These are phyloP conservation scores for Akanthomyces uredinophilus DNA, from an alignment of 2,329 filamentous ascomycete species.

Conservation along the genomic window DNA sequence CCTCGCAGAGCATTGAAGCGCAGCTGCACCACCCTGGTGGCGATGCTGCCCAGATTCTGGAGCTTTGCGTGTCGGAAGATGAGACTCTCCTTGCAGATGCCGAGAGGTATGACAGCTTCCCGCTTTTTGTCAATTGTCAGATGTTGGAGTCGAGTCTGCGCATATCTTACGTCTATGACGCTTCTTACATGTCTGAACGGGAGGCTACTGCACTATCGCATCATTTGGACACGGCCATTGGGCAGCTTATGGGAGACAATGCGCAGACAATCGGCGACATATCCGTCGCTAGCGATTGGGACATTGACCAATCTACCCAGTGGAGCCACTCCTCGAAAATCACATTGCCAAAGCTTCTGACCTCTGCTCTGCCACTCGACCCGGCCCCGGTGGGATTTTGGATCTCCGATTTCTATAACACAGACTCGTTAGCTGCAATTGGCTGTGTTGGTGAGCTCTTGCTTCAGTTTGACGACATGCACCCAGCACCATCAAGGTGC, in stretches of 20 bases:
- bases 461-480: constrained; percentile 15
- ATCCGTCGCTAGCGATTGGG: background rate
- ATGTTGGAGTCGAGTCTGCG: background rate
- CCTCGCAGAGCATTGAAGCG: background rate
- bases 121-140: background rate
- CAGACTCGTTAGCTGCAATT: constrained; percentile 15
- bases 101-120: background rate
- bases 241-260: background rate
- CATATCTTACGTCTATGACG: background rate
- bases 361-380: background rate
- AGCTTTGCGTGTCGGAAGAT: constrained; percentile 10
- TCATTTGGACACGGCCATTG: background rate
- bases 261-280: background rate
- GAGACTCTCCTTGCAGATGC: background rate
- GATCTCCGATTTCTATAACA: background rate
- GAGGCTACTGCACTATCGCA: background rate
- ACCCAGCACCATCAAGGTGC: background rate
- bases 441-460: constrained; percentile 18
- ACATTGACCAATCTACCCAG: background rate
- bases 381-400: background rate
- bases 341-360: background rate
- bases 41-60: background rate
- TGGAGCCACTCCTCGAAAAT: background rate
- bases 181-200: background rate
- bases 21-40: background rate